Percentiles rank a stretch among this genome's conserved stretches.
These are phyloP conservation scores for Aristolochia contorta DNA, from an alignment of 164 flowering plant species.

Conservation along the genomic window DNA sequence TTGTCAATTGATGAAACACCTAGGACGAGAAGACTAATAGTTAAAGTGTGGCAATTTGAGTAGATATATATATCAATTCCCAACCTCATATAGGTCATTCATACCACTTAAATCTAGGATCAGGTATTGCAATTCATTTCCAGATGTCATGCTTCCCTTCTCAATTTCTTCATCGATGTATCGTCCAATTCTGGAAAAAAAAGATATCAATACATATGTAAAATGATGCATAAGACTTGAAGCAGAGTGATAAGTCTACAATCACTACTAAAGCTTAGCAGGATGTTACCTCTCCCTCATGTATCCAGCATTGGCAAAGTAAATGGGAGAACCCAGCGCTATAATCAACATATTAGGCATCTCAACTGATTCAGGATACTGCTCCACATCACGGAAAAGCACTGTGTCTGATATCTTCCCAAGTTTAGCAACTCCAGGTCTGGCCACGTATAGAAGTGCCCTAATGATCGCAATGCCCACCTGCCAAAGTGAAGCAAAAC, in stretches of 20 bases:
- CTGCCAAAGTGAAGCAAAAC: constrained; percentile 29
- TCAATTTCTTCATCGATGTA: constrained; percentile 47
- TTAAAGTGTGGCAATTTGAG: not conserved
- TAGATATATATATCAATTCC: not conserved
- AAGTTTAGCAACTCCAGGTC: constrained; percentile 57
- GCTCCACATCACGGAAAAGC: constrained; percentile 49
- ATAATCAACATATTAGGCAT: constrained; percentile 40
- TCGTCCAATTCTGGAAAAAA: constrained; percentile 37
- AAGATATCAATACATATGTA: no score
- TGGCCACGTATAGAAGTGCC: constrained; percentile 54
- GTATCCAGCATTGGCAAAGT: constrained; percentile 52
- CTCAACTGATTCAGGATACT: constrained; percentile 39
- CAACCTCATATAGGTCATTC: not conserved
- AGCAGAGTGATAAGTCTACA: not conserved
- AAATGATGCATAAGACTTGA: not conserved
- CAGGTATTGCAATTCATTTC: constrained; percentile 29
- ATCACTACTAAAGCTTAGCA: not conserved
- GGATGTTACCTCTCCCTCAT: constrained; percentile 51
- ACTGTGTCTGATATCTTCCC: constrained; percentile 43
- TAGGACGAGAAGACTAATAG: constrained; percentile 8
- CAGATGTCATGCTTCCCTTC: constrained; percentile 6
- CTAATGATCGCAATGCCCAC: constrained; percentile 46
- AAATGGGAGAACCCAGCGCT: constrained; percentile 66
- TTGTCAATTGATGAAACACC: constrained; percentile 66
- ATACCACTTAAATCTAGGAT: constrained; percentile 65